Conservation (phyloP, 495 filamentous ascomycete species). For the Bacidia gigantensis region DNA sequence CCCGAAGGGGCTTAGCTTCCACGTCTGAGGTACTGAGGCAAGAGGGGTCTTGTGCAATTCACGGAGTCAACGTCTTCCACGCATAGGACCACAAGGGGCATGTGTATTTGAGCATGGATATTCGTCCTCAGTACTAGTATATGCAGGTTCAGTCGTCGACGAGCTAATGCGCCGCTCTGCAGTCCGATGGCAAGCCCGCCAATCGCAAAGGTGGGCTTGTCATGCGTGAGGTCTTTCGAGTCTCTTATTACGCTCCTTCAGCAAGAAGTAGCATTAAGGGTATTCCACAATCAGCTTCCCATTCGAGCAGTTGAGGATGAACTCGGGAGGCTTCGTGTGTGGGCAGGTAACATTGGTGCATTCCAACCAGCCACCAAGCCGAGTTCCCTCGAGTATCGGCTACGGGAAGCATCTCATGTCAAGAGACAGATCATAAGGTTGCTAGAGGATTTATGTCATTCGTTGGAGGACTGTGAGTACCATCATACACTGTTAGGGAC, state of each 20-base stretch:
- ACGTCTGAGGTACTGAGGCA: too few relatives aligned
- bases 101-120: too few relatives aligned
- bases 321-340: slow-evolving; percentile 18
- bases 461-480: not conserved
- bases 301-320: slow-evolving; percentile 7
- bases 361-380: slow-evolving; percentile 6
- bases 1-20: too few relatives aligned
- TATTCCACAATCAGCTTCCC: not conserved
- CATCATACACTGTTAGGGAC: not conserved
- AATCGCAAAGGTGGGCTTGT: not conserved
- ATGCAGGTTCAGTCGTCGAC: not conserved
- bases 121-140: not conserved
- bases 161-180: not conserved
- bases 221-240: not conserved
- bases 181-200: not conserved
- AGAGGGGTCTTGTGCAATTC: too few relatives aligned
- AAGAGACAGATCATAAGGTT: not conserved
- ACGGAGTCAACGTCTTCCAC: too few relatives aligned
- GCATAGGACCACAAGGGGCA: too few relatives aligned
- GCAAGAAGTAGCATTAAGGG: not conserved
- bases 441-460: not conserved
- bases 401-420: not conserved
- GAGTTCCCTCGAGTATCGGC: slow-evolving; percentile 19
- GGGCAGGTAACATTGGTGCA: slow-evolving; percentile 23
- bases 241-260: not conserved